phyloP scores from a whole-genome alignment of 2,329 filamentous ascomycete genomes.

The Fusarium chlamydosporum region DNA sequence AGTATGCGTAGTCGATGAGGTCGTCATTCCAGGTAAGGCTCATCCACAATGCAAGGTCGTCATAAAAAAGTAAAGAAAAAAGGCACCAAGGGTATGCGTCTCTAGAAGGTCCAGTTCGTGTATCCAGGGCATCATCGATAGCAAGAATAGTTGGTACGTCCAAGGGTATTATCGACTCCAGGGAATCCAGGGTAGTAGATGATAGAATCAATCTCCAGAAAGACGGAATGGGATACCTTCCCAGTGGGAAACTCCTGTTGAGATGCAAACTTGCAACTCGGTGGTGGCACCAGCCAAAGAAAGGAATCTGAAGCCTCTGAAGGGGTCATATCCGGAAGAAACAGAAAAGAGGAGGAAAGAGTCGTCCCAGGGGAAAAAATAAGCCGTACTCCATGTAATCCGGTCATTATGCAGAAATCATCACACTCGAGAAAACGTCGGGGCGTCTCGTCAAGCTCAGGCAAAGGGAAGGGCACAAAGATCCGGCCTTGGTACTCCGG shows the following conservation, averaged over 20 bases:
- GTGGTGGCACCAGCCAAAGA: conserved; percentile 46
- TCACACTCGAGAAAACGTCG: conserved; percentile 49
- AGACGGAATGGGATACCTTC: conserved; percentile 45
- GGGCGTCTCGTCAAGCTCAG: conserved; percentile 44
- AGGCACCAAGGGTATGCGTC: conserved; percentile 44
- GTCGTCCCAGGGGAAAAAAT: conserved; percentile 48
- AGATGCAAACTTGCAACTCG: conserved; percentile 53
- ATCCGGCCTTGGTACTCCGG: conserved; percentile 43
- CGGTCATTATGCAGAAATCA: conserved; percentile 53
- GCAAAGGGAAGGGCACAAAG: conserved; percentile 35
- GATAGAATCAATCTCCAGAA: conserved; percentile 42
- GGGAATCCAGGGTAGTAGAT: conserved; percentile 39
- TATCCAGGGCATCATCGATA: conserved; percentile 47
- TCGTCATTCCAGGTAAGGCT: conserved; percentile 48
- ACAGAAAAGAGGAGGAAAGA: conserved; percentile 47
- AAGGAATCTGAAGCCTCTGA: conserved; percentile 44
- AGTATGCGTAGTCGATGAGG: conserved; percentile 47
- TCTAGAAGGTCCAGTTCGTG: conserved; percentile 40
- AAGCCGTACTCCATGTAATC: conserved; percentile 50
- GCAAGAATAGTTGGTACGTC: conserved; percentile 48
- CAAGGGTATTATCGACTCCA: conserved; percentile 47
- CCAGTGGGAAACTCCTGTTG: conserved; percentile 45
- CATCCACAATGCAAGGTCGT: conserved; percentile 51
- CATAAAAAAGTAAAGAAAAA: conserved; percentile 45
- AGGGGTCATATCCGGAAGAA: conserved; percentile 47